Percentiles rank a stretch among this genome's conserved stretches.
phyloP scores from a whole-genome alignment of 225 moss, liverwort and hornwort species.

The Sphagnum contortum region DNA sequence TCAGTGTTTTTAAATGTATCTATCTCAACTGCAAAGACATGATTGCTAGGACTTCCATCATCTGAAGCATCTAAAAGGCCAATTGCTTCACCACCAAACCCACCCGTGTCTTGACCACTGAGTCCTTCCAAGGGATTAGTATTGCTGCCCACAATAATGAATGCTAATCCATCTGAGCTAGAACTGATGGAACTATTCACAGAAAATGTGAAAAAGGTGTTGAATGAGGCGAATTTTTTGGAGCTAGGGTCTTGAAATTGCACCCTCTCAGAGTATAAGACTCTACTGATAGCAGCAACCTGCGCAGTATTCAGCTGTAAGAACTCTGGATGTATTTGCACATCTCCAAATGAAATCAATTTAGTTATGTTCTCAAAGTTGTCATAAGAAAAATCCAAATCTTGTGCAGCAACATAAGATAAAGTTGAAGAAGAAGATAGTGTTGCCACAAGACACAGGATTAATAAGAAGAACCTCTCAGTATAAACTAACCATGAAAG shows the following conservation, averaged over 20 bases:
- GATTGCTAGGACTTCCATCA: conserved; percentile 18
- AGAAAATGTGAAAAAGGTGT: conserved; percentile 56
- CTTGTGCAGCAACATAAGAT: too few relatives aligned
- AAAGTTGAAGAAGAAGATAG: too few relatives aligned
- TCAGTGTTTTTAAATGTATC: conserved; percentile 29
- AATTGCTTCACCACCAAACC: conserved; percentile 6
- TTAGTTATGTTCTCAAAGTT: too few relatives aligned
- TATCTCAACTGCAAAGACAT: conserved; percentile 46
- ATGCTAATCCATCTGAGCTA: conserved; percentile 53
- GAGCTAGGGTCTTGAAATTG: conserved; percentile 23
- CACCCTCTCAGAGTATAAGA: conserved; percentile 14
- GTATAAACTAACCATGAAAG: too few relatives aligned
- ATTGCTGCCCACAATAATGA: conserved; percentile 28
- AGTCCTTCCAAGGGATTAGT: conserved; percentile 3
- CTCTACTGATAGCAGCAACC: conserved; percentile 18
- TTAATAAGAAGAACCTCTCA: too few relatives aligned
- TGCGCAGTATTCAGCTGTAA: too few relatives aligned
- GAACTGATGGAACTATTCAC: conserved; percentile 12
- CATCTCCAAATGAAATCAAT: too few relatives aligned
- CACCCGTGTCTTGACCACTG: conserved; percentile 13
- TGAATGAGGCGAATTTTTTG: conserved; percentile 32
- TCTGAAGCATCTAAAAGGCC: too few relatives aligned
- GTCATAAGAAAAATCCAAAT: too few relatives aligned
- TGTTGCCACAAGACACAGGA: too few relatives aligned
- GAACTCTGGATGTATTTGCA: too few relatives aligned